Conservation (phyloP, 208 protist genomes). For the Trypanosoma melophagium region DNA sequence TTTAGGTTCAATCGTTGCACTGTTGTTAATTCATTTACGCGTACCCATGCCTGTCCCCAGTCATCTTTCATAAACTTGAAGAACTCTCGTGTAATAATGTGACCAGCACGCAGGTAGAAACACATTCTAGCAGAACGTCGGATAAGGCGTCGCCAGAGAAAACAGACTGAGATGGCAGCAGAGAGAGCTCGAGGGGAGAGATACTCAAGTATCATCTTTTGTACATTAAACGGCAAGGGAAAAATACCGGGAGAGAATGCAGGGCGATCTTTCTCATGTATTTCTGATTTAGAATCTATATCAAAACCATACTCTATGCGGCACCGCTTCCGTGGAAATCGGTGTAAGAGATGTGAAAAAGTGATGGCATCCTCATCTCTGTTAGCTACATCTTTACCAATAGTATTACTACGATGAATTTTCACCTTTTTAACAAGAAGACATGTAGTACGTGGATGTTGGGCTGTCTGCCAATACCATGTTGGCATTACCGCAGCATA, state of each 20-base stretch:
- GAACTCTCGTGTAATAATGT: constrained; percentile 38
- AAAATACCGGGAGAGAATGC: constrained; percentile 7
- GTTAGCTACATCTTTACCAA: background rate
- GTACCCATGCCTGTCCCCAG: constrained; percentile 43
- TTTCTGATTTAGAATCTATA: background rate
- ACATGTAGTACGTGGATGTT: constrained; percentile 14
- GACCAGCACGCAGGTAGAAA: constrained; percentile 22
- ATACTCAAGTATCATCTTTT: constrained; percentile 33
- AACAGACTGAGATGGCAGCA: constrained; percentile 35
- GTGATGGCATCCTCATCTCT: constrained; percentile 15
- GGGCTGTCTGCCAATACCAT: constrained; percentile 22
- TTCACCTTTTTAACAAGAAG: background rate
- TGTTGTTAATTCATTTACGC: constrained; percentile 34
- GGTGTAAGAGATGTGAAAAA: background rate
- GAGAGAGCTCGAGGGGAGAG: constrained; percentile 35
- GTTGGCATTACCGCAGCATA: constrained; percentile 4
- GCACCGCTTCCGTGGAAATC: background rate
- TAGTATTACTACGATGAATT: background rate
- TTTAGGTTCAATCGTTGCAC: constrained; percentile 32
- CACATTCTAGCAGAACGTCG: constrained; percentile 8
- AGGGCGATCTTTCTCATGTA: background rate
- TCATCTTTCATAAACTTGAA: constrained; percentile 37
- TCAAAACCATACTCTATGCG: background rate
- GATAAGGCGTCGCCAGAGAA: constrained; percentile 29
- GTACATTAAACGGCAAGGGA: constrained; percentile 32